These are phyloP conservation scores for Ustilago crameri DNA, from an alignment of 1,284 basidiomycete species.

Conservation along the genomic window DNA sequence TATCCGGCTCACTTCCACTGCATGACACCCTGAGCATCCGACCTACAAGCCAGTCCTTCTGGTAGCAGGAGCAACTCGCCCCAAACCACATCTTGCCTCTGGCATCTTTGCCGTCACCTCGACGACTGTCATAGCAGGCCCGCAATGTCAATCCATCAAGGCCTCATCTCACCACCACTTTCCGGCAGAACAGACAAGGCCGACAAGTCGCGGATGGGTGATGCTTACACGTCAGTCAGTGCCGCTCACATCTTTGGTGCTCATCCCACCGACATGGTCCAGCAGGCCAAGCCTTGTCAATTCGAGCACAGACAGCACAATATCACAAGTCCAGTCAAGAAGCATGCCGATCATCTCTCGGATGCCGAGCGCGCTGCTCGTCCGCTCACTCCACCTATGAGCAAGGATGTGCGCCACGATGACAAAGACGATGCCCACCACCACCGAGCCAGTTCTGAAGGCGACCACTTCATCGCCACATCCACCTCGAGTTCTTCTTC, in stretches of 20 bases:
- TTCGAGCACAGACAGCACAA: slow-evolving; percentile 17
- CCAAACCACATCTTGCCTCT: neutral
- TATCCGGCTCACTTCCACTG: no score
- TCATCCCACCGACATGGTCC: neutral
- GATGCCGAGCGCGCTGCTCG: slow-evolving; percentile 18
- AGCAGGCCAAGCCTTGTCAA: neutral
- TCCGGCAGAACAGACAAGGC: slow-evolving; percentile 36
- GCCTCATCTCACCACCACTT: slow-evolving; percentile 37
- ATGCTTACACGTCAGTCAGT: slow-evolving; percentile 16
- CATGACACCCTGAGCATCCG: slow-evolving; percentile 12
- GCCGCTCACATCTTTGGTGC: slow-evolving; percentile 26
- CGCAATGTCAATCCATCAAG: slow-evolving; percentile 38
- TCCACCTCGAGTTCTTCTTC: slow-evolving; percentile 3
- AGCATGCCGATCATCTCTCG: slow-evolving; percentile 12
- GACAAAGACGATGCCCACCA: slow-evolving; percentile 15
- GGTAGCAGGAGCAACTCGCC: neutral
- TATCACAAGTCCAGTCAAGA: slow-evolving; percentile 39
- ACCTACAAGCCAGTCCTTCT: neutral
- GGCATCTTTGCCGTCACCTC: neutral
- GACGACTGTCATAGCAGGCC: no score
- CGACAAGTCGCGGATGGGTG: slow-evolving; percentile 19
- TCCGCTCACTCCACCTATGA: slow-evolving; percentile 46
- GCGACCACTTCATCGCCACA: slow-evolving; percentile 6
- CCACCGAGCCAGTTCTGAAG: slow-evolving; percentile 25
- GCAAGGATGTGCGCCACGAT: slow-evolving; percentile 43